A percentile compares a stretch with the other conserved stretches of the same genome.
phyloP scores from a whole-genome alignment of 1,284 basidiomycete species.

The Ustanciosporium gigantosporum region DNA sequence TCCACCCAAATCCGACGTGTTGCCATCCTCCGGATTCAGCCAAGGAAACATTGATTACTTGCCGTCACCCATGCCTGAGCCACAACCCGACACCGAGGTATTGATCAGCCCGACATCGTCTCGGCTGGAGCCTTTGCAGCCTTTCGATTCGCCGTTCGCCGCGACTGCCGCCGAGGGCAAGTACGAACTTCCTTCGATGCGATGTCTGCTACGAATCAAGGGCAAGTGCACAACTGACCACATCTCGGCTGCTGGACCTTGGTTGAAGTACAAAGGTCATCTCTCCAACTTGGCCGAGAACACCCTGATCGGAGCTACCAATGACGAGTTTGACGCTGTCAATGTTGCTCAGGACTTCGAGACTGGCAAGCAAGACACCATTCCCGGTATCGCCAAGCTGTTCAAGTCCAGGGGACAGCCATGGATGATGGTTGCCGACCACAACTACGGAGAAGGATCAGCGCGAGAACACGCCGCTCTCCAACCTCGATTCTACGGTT shows the following conservation, averaged over 20 bases:
- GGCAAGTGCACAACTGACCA: conserved; percentile 97
- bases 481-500: conserved; percentile 91
- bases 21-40: conserved; percentile 82
- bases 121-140: conserved; percentile 82
- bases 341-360: conserved; percentile 60
- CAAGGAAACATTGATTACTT: conserved; percentile 77
- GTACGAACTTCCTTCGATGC: conserved; percentile 73
- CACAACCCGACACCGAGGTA: conserved; percentile 73
- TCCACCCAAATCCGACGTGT: conserved; percentile 80
- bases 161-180: conserved; percentile 59
- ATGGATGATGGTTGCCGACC: conserved; percentile 93
- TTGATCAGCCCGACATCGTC: conserved; percentile 65
- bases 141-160: conserved; percentile 81
- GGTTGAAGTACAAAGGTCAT: conserved; percentile 95
- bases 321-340: conserved; percentile 63
- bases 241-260: conserved; percentile 64
- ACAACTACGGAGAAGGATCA: conserved; percentile 88
- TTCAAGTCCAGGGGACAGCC: conserved; percentile 58
- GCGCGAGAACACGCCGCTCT: conserved; percentile 97
- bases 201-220: conserved; percentile 82
- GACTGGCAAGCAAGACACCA: conserved; percentile 48
- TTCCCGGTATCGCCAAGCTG: conserved; percentile 54
- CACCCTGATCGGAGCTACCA: conserved; percentile 66
- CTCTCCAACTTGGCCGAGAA: conserved; percentile 96
- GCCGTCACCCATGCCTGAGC: conserved; percentile 73